phyloP scores from a whole-genome alignment of 257 asterid species.

The Solanum sejunctum region DNA sequence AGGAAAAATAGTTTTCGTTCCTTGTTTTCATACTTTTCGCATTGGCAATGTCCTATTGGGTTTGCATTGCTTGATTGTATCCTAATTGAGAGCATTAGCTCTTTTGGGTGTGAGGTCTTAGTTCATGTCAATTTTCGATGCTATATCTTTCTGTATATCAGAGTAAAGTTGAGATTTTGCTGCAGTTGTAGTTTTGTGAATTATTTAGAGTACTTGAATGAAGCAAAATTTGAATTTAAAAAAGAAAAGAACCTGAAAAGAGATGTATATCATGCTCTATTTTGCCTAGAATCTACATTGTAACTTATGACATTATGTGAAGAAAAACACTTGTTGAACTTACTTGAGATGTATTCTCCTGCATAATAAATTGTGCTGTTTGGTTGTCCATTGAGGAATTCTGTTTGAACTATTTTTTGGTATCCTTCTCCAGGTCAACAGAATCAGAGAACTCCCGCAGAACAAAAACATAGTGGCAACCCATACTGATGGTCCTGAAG shows the following conservation, averaged over 20 bases:
- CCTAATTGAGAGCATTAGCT: neutral
- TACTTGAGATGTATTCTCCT: neutral
- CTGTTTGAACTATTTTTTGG: neutral
- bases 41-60: neutral
- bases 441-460: constrained; percentile 95
- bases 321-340: neutral
- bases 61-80: neutral
- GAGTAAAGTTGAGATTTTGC: neutral
- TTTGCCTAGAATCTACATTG: neutral
- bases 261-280: neutral
- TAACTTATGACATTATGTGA: neutral
- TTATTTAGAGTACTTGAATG: neutral
- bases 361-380: neutral
- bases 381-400: neutral
- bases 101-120: neutral
- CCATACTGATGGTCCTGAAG: constrained; percentile 95
- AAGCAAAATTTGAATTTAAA: neutral
- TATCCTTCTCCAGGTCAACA: constrained; percentile 53
- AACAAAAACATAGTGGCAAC: constrained; percentile 89
- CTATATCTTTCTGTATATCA: neutral
- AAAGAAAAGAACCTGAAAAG: neutral
- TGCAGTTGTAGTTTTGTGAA: neutral
- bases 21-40: neutral
- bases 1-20: neutral
- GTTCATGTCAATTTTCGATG: neutral